These are phyloP conservation scores for Pleurotus eryngii DNA, from an alignment of 768 basidiomycete genomes.

Conservation along the genomic window DNA sequence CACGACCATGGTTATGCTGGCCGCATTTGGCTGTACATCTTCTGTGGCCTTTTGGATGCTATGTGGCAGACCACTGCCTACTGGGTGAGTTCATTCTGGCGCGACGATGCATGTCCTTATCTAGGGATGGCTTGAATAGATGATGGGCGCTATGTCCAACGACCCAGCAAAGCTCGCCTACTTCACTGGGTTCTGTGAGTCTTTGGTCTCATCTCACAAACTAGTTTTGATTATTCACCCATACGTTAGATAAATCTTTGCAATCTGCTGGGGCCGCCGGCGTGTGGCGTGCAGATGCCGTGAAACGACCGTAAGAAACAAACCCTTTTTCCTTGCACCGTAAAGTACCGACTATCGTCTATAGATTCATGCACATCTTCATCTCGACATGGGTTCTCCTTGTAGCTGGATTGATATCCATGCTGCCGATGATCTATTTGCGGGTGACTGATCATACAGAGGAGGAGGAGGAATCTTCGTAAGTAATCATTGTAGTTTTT, in stretches of 20 bases:
- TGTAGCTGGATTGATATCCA: slow-evolving; percentile 57
- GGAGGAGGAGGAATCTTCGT: not conserved
- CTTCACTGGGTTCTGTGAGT: slow-evolving; percentile 81
- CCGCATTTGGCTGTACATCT: slow-evolving; percentile 60
- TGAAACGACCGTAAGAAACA: slow-evolving; percentile 51
- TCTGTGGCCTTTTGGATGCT: slow-evolving; percentile 72
- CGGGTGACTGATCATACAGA: slow-evolving; percentile 59
- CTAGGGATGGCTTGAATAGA: not conserved
- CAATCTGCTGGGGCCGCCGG: slow-evolving; percentile 77
- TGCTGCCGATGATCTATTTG: slow-evolving; percentile 72
- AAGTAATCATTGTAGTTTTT: not conserved
- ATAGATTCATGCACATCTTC: slow-evolving; percentile 67
- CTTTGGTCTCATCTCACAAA: not conserved
- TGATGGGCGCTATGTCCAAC: slow-evolving; percentile 85
- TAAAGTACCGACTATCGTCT: not conserved
- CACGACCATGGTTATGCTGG: slow-evolving; percentile 49
- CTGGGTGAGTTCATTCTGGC: slow-evolving; percentile 39
- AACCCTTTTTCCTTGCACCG: too few species aligned
- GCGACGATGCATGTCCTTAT: not conserved
- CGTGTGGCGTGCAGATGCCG: slow-evolving; percentile 67
- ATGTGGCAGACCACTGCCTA: slow-evolving; percentile 85
- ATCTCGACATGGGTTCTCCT: slow-evolving; percentile 74
- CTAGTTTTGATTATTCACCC: not conserved
- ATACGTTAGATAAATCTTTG: slow-evolving; percentile 56
- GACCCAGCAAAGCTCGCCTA: slow-evolving; percentile 76